Percentiles rank a stretch among this genome's conserved stretches.
phyloP scores from a whole-genome alignment of 2,329 filamentous ascomycete species.

The Zalaria sp. region DNA sequence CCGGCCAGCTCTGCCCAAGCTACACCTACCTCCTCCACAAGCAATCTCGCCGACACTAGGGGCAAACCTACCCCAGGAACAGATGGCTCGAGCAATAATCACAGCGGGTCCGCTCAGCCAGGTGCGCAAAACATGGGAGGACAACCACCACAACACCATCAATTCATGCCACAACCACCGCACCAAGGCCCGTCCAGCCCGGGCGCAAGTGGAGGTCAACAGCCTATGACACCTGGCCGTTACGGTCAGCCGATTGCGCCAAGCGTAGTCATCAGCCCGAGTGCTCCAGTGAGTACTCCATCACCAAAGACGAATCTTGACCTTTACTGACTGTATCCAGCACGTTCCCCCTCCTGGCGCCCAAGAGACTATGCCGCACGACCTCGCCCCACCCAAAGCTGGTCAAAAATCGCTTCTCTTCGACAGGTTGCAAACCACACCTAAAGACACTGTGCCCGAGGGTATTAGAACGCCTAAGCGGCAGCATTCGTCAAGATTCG shows the following conservation, averaged over 20 bases:
- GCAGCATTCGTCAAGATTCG: slow-evolving; percentile 94
- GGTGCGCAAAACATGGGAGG: slow-evolving; percentile 4
- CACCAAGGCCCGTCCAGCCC: background rate
- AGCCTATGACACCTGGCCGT: slow-evolving; percentile 2
- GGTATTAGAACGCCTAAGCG: slow-evolving; percentile 89
- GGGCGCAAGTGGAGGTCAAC: background rate
- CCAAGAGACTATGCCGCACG: slow-evolving; percentile 94
- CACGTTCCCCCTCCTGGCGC: slow-evolving; percentile 86
- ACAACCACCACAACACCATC: slow-evolving; percentile 9
- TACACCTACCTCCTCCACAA: slow-evolving; percentile 82
- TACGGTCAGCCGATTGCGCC: slow-evolving; percentile 30
- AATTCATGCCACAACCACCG: slow-evolving; percentile 13
- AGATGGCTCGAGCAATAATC: slow-evolving; percentile 16
- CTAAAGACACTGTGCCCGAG: slow-evolving; percentile 81
- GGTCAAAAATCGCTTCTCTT: slow-evolving; percentile 81
- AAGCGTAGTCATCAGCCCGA: slow-evolving; percentile 88
- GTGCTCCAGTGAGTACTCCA: slow-evolving; percentile 58
- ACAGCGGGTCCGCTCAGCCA: slow-evolving; percentile 8
- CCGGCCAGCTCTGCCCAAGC: slow-evolving; percentile 46
- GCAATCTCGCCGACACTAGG: slow-evolving; percentile 70
- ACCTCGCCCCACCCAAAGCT: slow-evolving; percentile 85
- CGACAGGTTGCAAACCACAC: slow-evolving; percentile 80
- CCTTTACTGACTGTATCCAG: slow-evolving; percentile 28
- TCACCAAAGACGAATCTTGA: slow-evolving; percentile 4
- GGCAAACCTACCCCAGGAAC: slow-evolving; percentile 58